Percentiles rank a stretch among this genome's conserved stretches.
Conservation (phyloP, 129 eudicot species). For the Escallonia herrerae region DNA sequence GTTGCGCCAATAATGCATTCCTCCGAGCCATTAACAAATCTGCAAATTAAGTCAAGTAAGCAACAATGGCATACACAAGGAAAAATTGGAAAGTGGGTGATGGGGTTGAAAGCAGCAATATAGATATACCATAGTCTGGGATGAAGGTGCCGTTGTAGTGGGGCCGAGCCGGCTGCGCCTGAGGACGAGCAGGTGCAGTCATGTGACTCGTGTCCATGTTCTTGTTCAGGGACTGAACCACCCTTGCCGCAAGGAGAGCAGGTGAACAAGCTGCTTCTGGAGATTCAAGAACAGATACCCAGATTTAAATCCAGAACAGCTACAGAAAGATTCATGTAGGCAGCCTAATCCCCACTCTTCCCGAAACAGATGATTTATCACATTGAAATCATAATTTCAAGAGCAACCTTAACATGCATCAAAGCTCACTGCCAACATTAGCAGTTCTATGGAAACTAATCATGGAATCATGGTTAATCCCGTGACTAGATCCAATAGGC, state of each 20-base stretch:
- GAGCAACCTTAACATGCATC: too few relatives aligned
- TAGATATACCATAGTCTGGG: conserved; percentile 32
- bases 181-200: conserved; percentile 7
- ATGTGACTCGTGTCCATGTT: conserved; percentile 10
- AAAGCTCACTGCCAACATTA: too few relatives aligned
- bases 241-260: conserved; percentile 22
- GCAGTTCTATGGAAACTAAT: too few relatives aligned
- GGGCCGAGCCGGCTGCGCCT: conserved; percentile 12
- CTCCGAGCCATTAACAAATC: conserved; percentile 32
- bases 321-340: too few relatives aligned
- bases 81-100: background rate
- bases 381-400: too few relatives aligned
- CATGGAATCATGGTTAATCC: too few relatives aligned
- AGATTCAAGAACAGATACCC: too few relatives aligned
- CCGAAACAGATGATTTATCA: too few relatives aligned
- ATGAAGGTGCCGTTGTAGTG: background rate
- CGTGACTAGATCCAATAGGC: too few relatives aligned
- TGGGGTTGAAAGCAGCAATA: background rate
- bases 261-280: conserved; percentile 29
- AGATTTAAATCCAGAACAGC: too few relatives aligned
- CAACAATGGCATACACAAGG: too few relatives aligned
- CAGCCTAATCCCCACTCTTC: too few relatives aligned
- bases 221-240: conserved; percentile 20
- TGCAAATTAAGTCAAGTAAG: background rate
- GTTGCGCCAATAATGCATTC: conserved; percentile 27